A percentile compares a stretch with the other conserved stretches of the same genome.
Evolutionary conservation across 2,329 filamentous ascomycete species (phyloP).

Genomic region (Epichloe glyceriae): DNA sequence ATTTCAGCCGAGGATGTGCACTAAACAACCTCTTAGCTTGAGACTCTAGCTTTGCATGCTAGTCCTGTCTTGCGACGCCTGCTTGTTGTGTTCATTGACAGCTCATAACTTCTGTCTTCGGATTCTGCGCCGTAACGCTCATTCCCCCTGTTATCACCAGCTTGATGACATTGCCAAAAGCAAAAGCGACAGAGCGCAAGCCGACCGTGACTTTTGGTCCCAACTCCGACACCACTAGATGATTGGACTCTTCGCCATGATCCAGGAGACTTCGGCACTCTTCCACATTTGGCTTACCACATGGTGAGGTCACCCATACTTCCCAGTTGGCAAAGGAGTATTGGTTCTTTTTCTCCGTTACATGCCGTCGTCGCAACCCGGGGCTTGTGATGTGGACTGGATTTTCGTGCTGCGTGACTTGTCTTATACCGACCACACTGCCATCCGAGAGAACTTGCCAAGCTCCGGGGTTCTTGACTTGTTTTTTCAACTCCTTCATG

Average conservation of each 20-base stretch:
- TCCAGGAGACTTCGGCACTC: conserved; percentile 33
- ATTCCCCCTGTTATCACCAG: conserved; percentile 50
- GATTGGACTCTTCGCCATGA: conserved; percentile 28
- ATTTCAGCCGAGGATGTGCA: neutral
- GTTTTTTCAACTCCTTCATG: conserved; percentile 36
- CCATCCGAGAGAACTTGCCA: conserved; percentile 52
- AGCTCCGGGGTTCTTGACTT: conserved; percentile 46
- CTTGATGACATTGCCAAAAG: conserved; percentile 61
- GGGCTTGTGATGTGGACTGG: neutral
- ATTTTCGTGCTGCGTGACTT: conserved; percentile 17
- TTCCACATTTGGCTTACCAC: conserved; percentile 29
- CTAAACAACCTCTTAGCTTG: neutral
- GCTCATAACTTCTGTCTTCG: conserved; percentile 17
- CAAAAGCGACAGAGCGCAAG: conserved; percentile 52
- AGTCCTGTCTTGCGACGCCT: conserved; percentile 24
- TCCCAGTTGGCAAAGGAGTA: conserved; percentile 29
- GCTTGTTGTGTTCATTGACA: conserved; percentile 22
- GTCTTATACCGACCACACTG: conserved; percentile 50
- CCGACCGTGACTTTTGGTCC: conserved; percentile 54
- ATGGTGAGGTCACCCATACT: conserved; percentile 38
- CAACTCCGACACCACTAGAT: conserved; percentile 51
- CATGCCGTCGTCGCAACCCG: conserved; percentile 2
- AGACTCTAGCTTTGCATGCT: conserved; percentile 11
- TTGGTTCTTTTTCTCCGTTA: neutral
- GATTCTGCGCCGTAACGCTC: conserved; percentile 44